Percentiles rank a stretch among this genome's conserved stretches.
Conservation (phyloP, 768 basidiomycete species). For the Mycena rosella region DNA sequence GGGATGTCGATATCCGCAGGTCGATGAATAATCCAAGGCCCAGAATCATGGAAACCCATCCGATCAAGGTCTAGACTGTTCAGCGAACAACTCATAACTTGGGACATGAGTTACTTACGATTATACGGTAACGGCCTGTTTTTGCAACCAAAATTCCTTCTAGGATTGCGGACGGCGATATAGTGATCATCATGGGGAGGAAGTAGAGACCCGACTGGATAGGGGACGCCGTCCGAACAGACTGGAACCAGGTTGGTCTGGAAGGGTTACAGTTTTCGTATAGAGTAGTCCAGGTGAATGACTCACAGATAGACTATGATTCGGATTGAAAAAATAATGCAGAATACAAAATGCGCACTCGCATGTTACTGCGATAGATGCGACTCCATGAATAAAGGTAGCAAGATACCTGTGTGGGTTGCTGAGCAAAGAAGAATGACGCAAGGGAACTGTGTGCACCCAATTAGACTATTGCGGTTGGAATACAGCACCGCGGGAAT, state of each 20-base stretch:
- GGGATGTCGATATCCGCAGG: conserved; percentile 40
- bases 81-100: too few species aligned
- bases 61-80: conserved; percentile 18
- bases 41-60: conserved; percentile 46
- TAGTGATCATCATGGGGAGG: conserved; percentile 47
- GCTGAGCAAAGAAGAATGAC: too few species aligned
- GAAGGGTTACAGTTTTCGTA: too few species aligned
- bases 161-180: conserved; percentile 53
- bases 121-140: conserved; percentile 41
- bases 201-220: conserved; percentile 51
- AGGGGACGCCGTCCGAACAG: conserved; percentile 49
- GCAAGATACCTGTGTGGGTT: conserved; percentile 3
- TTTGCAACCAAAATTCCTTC: conserved; percentile 46
- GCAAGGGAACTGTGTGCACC: too few species aligned
- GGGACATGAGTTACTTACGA: conserved; percentile 34
- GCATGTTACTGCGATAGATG: conserved; percentile 1
- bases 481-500: neutral
- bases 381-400: conserved; percentile 17
- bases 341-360: neutral
- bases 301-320: conserved; percentile 17
- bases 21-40: conserved; percentile 52
- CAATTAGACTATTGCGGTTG: conserved; percentile 8
- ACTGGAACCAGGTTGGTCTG: conserved; percentile 49
- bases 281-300: too few species aligned
- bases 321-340: neutral